A percentile compares a stretch with the other conserved stretches of the same genome.
phyloP scores from a whole-genome alignment of 805 yeast genomes.

The Vanderwaltozyma verrucispora region DNA sequence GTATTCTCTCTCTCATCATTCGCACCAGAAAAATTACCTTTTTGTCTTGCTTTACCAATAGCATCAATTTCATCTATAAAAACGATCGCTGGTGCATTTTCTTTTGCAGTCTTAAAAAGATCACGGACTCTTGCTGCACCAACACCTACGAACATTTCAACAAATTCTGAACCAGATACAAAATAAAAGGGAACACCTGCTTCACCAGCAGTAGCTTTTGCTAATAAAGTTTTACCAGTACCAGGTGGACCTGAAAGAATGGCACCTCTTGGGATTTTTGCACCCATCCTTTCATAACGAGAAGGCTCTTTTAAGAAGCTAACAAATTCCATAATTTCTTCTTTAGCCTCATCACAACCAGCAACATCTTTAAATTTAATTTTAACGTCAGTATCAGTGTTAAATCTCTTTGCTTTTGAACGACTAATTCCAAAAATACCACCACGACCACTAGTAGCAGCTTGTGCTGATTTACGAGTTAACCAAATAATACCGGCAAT shows the following conservation, averaged over 20 bases:
- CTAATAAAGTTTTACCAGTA: constrained; percentile 88
- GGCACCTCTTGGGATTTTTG: constrained; percentile 93
- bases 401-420: constrained; percentile 77
- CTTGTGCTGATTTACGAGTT: constrained; percentile 48
- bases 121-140: constrained; percentile 95
- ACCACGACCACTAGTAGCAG: constrained; percentile 43
- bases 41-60: constrained; percentile 76
- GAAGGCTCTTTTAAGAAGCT: constrained; percentile 75
- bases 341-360: constrained; percentile 90
- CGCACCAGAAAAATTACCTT: constrained; percentile 69
- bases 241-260: constrained; percentile 94
- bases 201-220: constrained; percentile 95
- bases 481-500: constrained; percentile 84
- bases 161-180: constrained; percentile 89
- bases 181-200: constrained; percentile 90
- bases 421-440: constrained; percentile 73
- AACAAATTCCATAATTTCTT: constrained; percentile 93
- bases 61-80: constrained; percentile 96
- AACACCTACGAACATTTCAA: constrained; percentile 96
- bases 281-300: constrained; percentile 81
- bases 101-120: constrained; percentile 79
- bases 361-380: constrained; percentile 87
- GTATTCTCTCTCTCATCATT: constrained; percentile 94
- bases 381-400: constrained; percentile 84
- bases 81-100: constrained; percentile 81